A percentile compares a stretch with the other conserved stretches of the same genome.
These are phyloP conservation scores for Porpolomopsis calyptriformis DNA, from an alignment of 768 basidiomycete genomes.

Conservation along the genomic window DNA sequence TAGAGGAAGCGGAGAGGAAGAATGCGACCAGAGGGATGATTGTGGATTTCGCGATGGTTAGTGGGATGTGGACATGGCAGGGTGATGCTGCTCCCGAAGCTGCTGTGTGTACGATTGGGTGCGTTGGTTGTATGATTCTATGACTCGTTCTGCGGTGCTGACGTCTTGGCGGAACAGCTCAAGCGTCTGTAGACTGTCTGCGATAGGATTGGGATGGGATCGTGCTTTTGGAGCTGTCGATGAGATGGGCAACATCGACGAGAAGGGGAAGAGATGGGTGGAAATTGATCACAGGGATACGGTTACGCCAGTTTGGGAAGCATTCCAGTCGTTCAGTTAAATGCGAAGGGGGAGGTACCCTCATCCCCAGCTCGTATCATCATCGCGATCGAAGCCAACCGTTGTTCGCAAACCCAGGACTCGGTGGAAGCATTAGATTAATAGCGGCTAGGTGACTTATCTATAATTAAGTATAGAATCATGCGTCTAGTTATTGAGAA, in stretches of 20 bases:
- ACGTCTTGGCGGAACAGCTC: constrained; percentile 31
- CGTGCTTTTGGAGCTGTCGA: constrained; percentile 47
- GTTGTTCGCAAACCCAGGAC: too few species aligned
- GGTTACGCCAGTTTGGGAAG: constrained; percentile 47
- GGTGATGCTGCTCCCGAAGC: constrained; percentile 39
- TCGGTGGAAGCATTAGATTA: background rate
- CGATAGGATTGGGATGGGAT: constrained; percentile 55
- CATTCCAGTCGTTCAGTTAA: constrained; percentile 40
- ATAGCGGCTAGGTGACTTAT: background rate
- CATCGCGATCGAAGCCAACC: too few species aligned
- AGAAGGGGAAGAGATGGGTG: constrained; percentile 42
- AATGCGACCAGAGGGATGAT: constrained; percentile 52
- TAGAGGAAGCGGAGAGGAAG: constrained; percentile 31
- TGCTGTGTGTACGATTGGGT: constrained; percentile 51
- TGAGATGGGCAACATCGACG: constrained; percentile 36
- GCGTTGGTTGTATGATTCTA: constrained; percentile 10
- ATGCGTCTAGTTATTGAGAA: background rate
- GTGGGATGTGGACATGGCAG: constrained; percentile 46
- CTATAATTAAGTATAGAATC: background rate
- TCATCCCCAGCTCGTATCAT: background rate
- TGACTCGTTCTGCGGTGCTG: background rate
- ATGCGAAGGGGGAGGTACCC: background rate
- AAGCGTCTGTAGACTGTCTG: constrained; percentile 47
- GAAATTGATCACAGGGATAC: constrained; percentile 53
- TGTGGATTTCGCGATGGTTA: constrained; percentile 57